These are phyloP conservation scores for Podospora bellae-mahoneyi DNA, from an alignment of 495 filamentous ascomycete genomes.

Conservation along the genomic window DNA sequence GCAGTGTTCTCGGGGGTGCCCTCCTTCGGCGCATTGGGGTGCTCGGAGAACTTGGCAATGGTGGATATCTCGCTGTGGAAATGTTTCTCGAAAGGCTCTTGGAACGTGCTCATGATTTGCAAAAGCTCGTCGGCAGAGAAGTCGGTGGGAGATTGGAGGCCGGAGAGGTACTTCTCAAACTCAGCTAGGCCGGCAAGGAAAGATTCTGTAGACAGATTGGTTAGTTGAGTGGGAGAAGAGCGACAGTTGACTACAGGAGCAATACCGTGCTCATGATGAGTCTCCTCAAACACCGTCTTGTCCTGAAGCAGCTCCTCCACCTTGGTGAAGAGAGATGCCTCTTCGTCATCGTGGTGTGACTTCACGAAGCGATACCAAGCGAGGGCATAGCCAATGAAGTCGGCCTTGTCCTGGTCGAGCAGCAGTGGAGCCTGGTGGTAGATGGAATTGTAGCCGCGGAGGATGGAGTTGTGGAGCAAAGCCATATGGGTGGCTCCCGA, in stretches of 20 bases:
- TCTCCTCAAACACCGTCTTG: slow-evolving; percentile 44
- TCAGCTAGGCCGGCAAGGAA: slow-evolving; percentile 48
- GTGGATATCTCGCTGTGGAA: slow-evolving; percentile 54
- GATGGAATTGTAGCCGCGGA: slow-evolving; percentile 59
- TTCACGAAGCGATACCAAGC: slow-evolving; percentile 53
- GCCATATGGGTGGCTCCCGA: slow-evolving; percentile 58
- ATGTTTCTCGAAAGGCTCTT: slow-evolving; percentile 47
- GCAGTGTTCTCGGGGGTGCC: slow-evolving; percentile 34
- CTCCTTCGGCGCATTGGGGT: slow-evolving; percentile 45
- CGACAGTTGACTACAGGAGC: neutral
- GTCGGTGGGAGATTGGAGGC: slow-evolving; percentile 32
- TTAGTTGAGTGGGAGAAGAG: neutral
- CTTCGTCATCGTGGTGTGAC: slow-evolving; percentile 55
- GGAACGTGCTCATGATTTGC: slow-evolving; percentile 47
- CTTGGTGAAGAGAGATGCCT: slow-evolving; percentile 49
- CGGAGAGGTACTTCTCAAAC: slow-evolving; percentile 47
- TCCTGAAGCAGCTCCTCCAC: slow-evolving; percentile 48
- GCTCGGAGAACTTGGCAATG: slow-evolving; percentile 45
- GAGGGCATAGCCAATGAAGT: slow-evolving; percentile 51
- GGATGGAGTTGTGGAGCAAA: slow-evolving; percentile 54
- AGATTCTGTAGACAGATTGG: slow-evolving; percentile 35
- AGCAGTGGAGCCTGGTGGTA: slow-evolving; percentile 50
- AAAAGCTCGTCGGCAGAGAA: slow-evolving; percentile 46
- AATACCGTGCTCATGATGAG: slow-evolving; percentile 51
- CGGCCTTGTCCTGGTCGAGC: slow-evolving; percentile 39